Base-by-base conservation (phyloP, 2,329 filamentous ascomycete species). In the Pyrenochaeta sp. region DNA sequence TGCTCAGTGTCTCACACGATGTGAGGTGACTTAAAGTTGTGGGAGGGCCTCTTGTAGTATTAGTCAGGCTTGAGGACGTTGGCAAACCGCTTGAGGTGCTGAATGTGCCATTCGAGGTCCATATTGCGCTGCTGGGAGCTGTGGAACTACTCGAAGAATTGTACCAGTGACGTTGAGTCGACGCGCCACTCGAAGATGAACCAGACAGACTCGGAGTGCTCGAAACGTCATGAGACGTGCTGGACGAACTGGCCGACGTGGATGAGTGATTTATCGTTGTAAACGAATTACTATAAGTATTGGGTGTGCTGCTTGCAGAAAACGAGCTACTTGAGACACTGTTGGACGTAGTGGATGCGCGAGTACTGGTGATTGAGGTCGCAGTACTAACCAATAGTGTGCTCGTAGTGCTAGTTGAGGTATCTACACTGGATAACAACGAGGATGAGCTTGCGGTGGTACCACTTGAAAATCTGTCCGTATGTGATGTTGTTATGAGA, bases 381-480 rank as follows among this genome's bases (percentile, higher is more conserved):
- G n/a, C n/a, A n/a, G 23, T 21, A 39, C 11, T 23, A 20, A 7
- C n/a, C n/a, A 18, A 39, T n/a, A 14, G 42, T 2, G 14, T 49
- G 15, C 23, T 42, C 2, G 41, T 42, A 18, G 11, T 32, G 21
- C 3, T 23, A 14, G 36, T 27, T 18, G 49, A 29, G 3, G 29
- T 39, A 6, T 21, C 30, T 17, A 17, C 32, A 32, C 51, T 46
- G 3, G n/a, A n/a, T n/a, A 37, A 48, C 31, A 2, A 46, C 4
- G 33, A 21, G 10, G 40, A 42, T 10, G 23, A 11, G 17, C 40
- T 42, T n/a, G 40, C 17, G 6, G 4, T 23, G 3, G 12, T 45
- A 17, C 20, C 35, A 18, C 17, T 33, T 10, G 45, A 36, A n/a
- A 33, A 2, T 41, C 39, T 42, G 48, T 49, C 51, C 20, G 49